Evolutionary conservation across 2,329 filamentous ascomycete genomes (phyloP).

Genomic region (Neodidymelliopsis sp.): DNA sequence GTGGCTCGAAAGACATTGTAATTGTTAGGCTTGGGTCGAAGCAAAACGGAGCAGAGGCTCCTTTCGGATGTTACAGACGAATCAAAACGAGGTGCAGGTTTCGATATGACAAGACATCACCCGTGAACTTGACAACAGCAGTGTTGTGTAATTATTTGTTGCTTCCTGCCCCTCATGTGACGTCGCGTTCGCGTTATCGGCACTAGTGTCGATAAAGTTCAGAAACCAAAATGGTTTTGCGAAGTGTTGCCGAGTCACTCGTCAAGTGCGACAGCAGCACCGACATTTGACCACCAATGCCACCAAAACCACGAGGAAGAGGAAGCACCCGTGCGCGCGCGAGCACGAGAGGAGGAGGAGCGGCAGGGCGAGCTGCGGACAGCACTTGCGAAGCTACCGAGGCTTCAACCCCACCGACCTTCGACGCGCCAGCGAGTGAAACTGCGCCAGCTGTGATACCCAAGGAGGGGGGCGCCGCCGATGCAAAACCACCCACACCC

Average conservation of each 20-base stretch:
- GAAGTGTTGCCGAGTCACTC: slow-evolving; percentile 20
- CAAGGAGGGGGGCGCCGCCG: slow-evolving; percentile 31
- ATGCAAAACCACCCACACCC: slow-evolving; percentile 22
- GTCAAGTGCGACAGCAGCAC: slow-evolving; percentile 11
- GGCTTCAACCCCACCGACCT: slow-evolving; percentile 25
- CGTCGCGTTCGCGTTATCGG: slow-evolving; percentile 40
- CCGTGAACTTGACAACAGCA: no score
- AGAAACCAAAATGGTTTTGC: slow-evolving; percentile 28
- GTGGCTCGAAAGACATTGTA: slow-evolving; percentile 31
- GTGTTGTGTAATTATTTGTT: no score
- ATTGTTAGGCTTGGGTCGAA: slow-evolving; percentile 33
- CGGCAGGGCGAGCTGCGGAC: slow-evolving; percentile 19
- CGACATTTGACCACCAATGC: slow-evolving; percentile 31
- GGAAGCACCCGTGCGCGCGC: slow-evolving; percentile 33
- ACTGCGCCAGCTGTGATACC: slow-evolving; percentile 18
- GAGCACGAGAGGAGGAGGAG: slow-evolving; percentile 28
- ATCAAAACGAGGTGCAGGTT: slow-evolving; percentile 8
- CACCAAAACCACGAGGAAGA: slow-evolving; percentile 41
- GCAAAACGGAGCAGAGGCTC: slow-evolving; percentile 9
- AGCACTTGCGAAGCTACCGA: slow-evolving; percentile 21
- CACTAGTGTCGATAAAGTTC: no score
- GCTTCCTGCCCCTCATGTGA: slow-evolving; percentile 30
- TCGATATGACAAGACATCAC: no score
- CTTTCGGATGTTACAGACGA: slow-evolving; percentile 8
- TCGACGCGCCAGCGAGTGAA: slow-evolving; percentile 16